These are phyloP conservation scores for Cymodocea nodosa DNA, from an alignment of 116 monocot genomes.

Conservation along the genomic window DNA sequence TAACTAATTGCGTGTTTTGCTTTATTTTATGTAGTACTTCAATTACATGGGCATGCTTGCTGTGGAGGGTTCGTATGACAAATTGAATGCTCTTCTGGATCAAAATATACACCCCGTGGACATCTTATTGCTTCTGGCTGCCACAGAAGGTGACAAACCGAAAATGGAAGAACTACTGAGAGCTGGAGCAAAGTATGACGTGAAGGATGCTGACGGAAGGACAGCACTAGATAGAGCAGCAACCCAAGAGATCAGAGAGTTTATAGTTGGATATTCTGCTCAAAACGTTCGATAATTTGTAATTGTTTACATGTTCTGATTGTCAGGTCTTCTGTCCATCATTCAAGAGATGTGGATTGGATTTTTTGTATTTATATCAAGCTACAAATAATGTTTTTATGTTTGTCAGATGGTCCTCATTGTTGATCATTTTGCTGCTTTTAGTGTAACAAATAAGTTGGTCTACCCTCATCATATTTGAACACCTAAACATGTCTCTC, in stretches of 20 bases:
- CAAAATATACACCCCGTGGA: slow-evolving; percentile 87
- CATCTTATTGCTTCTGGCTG: slow-evolving; percentile 83
- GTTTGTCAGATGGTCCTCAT: too few relatives aligned
- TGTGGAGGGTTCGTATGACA: slow-evolving; percentile 86
- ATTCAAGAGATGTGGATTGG: too few relatives aligned
- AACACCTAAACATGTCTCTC: too few relatives aligned
- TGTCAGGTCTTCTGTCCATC: too few relatives aligned
- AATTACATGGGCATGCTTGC: slow-evolving; percentile 99
- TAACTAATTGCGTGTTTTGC: too few relatives aligned
- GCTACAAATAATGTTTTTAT: too few relatives aligned
- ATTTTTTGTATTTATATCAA: too few relatives aligned
- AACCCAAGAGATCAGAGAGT: slow-evolving; percentile 51
- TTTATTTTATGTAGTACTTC: slow-evolving; percentile 51
- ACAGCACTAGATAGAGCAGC: slow-evolving; percentile 71
- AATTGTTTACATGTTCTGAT: too few relatives aligned
- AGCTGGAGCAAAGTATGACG: slow-evolving; percentile 66
- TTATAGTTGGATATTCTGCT: slow-evolving; percentile 49
- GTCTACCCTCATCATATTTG: too few relatives aligned
- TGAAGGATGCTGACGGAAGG: slow-evolving; percentile 61
- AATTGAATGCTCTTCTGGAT: slow-evolving; percentile 78
- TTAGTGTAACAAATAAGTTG: too few relatives aligned
- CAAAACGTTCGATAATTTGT: slow-evolving; percentile 21
- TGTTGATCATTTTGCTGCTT: too few relatives aligned
- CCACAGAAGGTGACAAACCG: slow-evolving; percentile 73
- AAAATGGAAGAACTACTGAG: slow-evolving; percentile 87